phyloP scores from a whole-genome alignment of 2,329 filamentous ascomycete genomes.

The Cladosporium sp. region DNA sequence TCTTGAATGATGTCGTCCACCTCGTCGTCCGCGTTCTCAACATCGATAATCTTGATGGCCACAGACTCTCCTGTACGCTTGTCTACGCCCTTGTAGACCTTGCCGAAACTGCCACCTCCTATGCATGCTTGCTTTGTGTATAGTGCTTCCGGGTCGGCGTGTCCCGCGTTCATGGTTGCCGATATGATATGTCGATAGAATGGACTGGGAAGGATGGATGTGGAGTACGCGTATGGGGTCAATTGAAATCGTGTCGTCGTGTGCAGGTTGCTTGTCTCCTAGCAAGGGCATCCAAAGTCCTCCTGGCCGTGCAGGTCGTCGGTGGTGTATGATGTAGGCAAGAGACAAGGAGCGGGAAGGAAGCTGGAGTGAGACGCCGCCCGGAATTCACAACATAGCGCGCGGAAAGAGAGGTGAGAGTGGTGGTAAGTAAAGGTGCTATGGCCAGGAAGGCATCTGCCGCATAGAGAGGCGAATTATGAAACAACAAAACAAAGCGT shows the following conservation, averaged over 20 bases:
- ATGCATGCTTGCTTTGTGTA: slow-evolving; percentile 72
- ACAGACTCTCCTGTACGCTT: slow-evolving; percentile 90
- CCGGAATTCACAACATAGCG: slow-evolving; percentile 7
- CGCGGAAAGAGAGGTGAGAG: not conserved
- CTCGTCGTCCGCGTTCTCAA: slow-evolving; percentile 98
- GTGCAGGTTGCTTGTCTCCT: no score
- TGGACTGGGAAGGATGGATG: not conserved
- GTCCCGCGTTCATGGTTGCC: slow-evolving; percentile 38
- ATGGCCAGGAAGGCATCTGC: slow-evolving; percentile 5
- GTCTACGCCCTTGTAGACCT: slow-evolving; percentile 98
- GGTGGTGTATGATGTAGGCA: not conserved
- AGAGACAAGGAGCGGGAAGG: not conserved
- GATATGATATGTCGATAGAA: slow-evolving; percentile 18
- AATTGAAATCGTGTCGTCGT: slow-evolving; percentile 12
- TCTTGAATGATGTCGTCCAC: slow-evolving; percentile 99
- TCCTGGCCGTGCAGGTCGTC: slow-evolving; percentile 1
- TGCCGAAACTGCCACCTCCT: slow-evolving; percentile 97
- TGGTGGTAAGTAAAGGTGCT: slow-evolving; percentile 5
- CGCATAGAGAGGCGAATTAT: not conserved
- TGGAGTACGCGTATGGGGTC: not conserved
- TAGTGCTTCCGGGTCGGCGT: slow-evolving; percentile 79
- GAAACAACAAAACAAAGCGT: slow-evolving; percentile 13
- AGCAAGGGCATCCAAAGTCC: not conserved
- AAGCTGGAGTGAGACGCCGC: not conserved
- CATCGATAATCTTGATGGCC: slow-evolving; percentile 97